Base-by-base conservation (phyloP, 345 rosid genomes). In the Ricinus communis region DNA sequence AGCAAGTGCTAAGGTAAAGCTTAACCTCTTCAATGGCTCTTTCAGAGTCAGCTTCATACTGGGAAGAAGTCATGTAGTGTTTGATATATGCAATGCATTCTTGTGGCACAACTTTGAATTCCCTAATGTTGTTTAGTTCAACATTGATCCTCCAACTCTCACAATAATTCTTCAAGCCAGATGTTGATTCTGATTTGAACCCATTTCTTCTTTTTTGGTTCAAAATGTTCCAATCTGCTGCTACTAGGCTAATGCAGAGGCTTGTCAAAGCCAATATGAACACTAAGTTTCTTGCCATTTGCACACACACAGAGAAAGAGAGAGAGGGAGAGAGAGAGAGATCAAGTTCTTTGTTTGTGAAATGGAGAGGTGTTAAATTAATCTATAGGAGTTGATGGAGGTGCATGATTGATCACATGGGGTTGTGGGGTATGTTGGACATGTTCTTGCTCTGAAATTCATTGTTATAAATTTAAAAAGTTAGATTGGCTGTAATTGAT, bases 121-220 rank as follows among this genome's bases (percentile, higher is more conserved):
- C 87, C 62, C 85, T 83, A 8, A 91, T 82, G 84, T 91, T 91
- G 88, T 88, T 58, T 0, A 87, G 62, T 82, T 91, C 97, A 6
- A 91, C 97, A 78, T 86, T 91, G 33, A 82, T 69, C 79, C 97
- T 91, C 97, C 93, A 88, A 66, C 97, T 86, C 78, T 87, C 87
- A 40, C 93, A 91, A 60, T 88, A 91, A 4, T 66, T 75, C 58
- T 85, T 77, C 81, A 85, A 69, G 71, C 74, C 73, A 65, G 4
- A 4, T 9, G 43, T 8, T 4, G 47, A 43, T 38, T 4, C 43
- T 12, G 59, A 70, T 2, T 30, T 50, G 61, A 55, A 18, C 65
- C 30, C 65, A 8, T 22, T 24, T 53, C 69, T 49, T 71, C 75
- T 75, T 56, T 74, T 72, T 50, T 65, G 87, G 69, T 49, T 80